Evolutionary conservation across 2,329 filamentous ascomycete genomes (phyloP).

Genomic region (Trichoderma cornu-damae): DNA sequence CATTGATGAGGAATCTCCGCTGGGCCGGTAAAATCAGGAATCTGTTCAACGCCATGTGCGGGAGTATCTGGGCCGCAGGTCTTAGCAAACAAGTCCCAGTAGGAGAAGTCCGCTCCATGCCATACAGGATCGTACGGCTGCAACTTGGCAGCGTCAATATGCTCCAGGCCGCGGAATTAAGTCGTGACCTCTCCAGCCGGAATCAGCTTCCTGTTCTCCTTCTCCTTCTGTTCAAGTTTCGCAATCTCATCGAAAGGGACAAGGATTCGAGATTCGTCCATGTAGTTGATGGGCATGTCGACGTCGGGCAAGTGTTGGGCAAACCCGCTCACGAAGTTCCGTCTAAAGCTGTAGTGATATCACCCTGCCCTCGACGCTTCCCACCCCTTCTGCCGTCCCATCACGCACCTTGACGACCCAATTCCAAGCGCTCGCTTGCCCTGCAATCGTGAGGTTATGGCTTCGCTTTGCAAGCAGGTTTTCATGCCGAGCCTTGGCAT

Average conservation of each 20-base stretch:
- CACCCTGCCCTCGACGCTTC: conserved; percentile 38
- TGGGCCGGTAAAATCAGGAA: conserved; percentile 29
- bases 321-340: conserved; percentile 46
- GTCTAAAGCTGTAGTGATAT: conserved; percentile 47
- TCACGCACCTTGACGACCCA: conserved; percentile 46
- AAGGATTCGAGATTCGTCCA: conserved; percentile 60
- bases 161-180: conserved; percentile 38
- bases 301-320: conserved; percentile 55
- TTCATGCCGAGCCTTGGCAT: conserved; percentile 42
- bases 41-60: conserved; percentile 35
- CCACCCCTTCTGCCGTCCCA: conserved; percentile 37
- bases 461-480: conserved; percentile 42
- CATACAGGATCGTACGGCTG: conserved; percentile 44
- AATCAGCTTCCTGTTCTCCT: conserved; percentile 39
- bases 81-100: conserved; percentile 55
- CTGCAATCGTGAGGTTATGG: conserved; percentile 39
- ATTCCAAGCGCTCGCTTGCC: conserved; percentile 40
- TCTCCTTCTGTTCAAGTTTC: conserved; percentile 45
- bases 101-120: conserved; percentile 42
- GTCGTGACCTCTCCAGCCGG: conserved; percentile 41
- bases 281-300: conserved; percentile 61
- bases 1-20: conserved; percentile 34
- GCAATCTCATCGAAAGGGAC: conserved; percentile 55
- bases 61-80: conserved; percentile 54
- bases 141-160: conserved; percentile 34